phyloP scores from a whole-genome alignment of 176 grass and related monocot species.

The Avena eriantha region DNA sequence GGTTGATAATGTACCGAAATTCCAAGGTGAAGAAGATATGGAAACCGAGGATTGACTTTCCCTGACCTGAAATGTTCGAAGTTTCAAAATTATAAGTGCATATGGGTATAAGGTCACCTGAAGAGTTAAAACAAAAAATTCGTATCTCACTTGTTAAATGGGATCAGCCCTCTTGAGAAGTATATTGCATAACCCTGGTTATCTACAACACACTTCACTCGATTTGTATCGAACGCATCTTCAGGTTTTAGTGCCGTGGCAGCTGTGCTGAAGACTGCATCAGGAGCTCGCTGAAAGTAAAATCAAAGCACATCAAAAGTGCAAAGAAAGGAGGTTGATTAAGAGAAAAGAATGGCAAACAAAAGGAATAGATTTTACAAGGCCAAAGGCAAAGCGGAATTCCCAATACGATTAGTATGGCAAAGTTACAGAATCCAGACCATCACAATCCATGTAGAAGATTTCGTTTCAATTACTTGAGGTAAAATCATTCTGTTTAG shows the following conservation, averaged over 20 bases:
- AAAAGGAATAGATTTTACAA: not conserved
- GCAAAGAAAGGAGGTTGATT: not conserved
- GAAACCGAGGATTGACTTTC: conserved; percentile 69
- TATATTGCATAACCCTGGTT: conserved; percentile 95
- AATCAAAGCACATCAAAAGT: conserved; percentile 15
- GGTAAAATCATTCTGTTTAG: not conserved
- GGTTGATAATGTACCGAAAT: conserved; percentile 67
- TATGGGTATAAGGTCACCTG: conserved; percentile 17
- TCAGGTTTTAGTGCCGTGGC: conserved; percentile 84
- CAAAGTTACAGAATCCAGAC: not conserved
- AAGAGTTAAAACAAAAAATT: conserved; percentile 2
- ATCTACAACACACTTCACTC: conserved; percentile 95
- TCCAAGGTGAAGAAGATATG: conserved; percentile 97
- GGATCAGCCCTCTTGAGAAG: conserved; percentile 92
- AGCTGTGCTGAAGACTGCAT: conserved; percentile 97
- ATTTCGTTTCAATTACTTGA: not conserved
- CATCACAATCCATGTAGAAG: not conserved
- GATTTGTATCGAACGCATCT: conserved; percentile 84
- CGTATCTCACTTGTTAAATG: conserved; percentile 86
- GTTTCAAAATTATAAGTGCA: not conserved
- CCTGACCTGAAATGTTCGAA: conserved; percentile 74
- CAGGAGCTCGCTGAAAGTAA: conserved; percentile 74
- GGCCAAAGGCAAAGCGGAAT: not conserved
- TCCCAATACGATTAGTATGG: not conserved
- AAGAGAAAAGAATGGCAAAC: not conserved